A percentile compares a stretch with the other conserved stretches of the same genome.
Evolutionary conservation across 108 stramenopile genomes (phyloP).

Genomic region (Schizochytrium sp.): DNA sequence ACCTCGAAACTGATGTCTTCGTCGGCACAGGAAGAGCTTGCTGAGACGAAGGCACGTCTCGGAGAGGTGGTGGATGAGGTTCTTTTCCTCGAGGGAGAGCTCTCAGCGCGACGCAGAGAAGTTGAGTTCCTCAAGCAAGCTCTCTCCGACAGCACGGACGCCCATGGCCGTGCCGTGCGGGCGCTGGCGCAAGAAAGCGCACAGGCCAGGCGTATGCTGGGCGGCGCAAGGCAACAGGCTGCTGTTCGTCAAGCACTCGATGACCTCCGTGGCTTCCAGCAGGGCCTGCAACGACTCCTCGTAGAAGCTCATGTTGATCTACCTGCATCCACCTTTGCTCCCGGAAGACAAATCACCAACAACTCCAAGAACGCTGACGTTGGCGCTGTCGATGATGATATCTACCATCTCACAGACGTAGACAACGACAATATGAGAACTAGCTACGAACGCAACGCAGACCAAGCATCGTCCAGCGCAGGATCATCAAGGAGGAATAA

Average conservation of each 20-base stretch:
- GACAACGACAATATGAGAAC: background rate
- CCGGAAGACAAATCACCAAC: too few relatives aligned
- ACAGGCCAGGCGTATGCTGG: background rate
- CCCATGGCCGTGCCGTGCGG: conserved; percentile 30
- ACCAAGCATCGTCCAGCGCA: too few relatives aligned
- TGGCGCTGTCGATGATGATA: background rate
- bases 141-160: conserved; percentile 36
- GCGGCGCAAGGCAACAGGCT: conserved; percentile 50
- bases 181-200: conserved; percentile 13
- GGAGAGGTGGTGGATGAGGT: conserved; percentile 60
- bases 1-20: too few relatives aligned
- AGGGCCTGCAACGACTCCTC: conserved; percentile 49
- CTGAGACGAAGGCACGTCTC: conserved; percentile 13
- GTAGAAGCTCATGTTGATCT: conserved; percentile 48
- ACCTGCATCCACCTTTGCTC: conserved; percentile 14
- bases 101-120: conserved; percentile 44
- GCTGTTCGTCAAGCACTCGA: conserved; percentile 22
- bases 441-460: too few relatives aligned
- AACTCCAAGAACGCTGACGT: background rate
- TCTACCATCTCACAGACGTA: background rate
- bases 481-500: too few relatives aligned
- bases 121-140: conserved; percentile 50
- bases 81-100: conserved; percentile 53
- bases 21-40: background rate
- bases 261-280: conserved; percentile 51